These are phyloP conservation scores for Pluteus cervinus DNA, from an alignment of 768 basidiomycete species.

Conservation along the genomic window DNA sequence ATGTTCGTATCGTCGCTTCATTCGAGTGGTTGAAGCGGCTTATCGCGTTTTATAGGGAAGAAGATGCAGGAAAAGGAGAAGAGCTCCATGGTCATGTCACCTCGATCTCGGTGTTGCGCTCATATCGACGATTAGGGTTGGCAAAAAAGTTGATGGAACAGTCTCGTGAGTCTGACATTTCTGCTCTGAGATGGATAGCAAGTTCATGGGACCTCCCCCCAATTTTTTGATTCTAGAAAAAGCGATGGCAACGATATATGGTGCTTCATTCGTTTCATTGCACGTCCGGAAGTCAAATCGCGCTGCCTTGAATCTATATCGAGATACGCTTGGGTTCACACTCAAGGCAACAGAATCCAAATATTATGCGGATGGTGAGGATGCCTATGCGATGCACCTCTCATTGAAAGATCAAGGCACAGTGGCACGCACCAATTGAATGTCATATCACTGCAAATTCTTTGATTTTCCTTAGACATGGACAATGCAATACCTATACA, in stretches of 20 bases:
- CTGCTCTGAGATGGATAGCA: neutral
- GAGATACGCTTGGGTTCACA: slow-evolving; percentile 87
- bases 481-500: too few relatives aligned
- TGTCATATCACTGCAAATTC: too few relatives aligned
- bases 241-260: slow-evolving; percentile 86
- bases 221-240: slow-evolving; percentile 47
- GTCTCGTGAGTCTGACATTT: slow-evolving; percentile 61
- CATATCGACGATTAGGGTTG: slow-evolving; percentile 85
- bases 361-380: slow-evolving; percentile 96
- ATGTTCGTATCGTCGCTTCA: slow-evolving; percentile 53
- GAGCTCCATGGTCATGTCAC: slow-evolving; percentile 91
- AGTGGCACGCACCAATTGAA: too few relatives aligned
- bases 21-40: neutral
- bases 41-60: slow-evolving; percentile 47
- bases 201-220: slow-evolving; percentile 2
- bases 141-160: slow-evolving; percentile 96
- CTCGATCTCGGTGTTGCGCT: slow-evolving; percentile 89
- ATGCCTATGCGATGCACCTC: slow-evolving; percentile 88
- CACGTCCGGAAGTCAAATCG: slow-evolving; percentile 96
- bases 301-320: slow-evolving; percentile 83
- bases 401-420: too few relatives aligned
- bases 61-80: slow-evolving; percentile 52
- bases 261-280: slow-evolving; percentile 81
- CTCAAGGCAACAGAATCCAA: slow-evolving; percentile 84
- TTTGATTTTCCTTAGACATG: too few relatives aligned